A percentile compares a stretch with the other conserved stretches of the same genome.
These are phyloP conservation scores for Eruca vesicaria DNA, from an alignment of 441 rosid species.

Conservation along the genomic window DNA sequence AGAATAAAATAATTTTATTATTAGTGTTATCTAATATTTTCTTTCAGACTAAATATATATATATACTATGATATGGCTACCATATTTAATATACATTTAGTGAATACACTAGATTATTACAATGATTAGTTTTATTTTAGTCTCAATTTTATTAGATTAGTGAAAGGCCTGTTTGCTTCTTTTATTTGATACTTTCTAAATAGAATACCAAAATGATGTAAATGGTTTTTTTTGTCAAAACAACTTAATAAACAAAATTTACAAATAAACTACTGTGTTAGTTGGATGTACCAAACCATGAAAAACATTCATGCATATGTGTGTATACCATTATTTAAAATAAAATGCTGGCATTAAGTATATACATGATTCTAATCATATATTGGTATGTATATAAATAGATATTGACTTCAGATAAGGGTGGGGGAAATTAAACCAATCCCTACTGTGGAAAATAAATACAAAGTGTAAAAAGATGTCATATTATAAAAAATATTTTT, in stretches of 20 bases:
- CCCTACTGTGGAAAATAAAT: constrained; percentile 18
- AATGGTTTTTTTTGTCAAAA: not conserved
- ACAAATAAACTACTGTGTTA: not conserved
- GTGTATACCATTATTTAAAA: not conserved
- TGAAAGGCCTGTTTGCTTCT: not conserved
- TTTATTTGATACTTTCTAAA: not conserved
- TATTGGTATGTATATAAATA: constrained; percentile 33
- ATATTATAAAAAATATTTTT: not conserved
- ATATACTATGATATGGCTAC: not conserved
- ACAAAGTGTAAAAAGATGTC: constrained; percentile 13
- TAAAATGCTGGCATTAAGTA: not conserved
- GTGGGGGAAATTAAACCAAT: constrained; percentile 16
- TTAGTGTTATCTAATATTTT: not conserved
- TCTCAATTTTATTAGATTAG: not conserved
- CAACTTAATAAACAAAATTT: not conserved
- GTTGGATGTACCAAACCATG: not conserved
- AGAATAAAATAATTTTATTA: not conserved
- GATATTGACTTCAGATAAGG: constrained; percentile 52
- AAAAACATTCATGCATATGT: not conserved
- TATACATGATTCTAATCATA: not conserved
- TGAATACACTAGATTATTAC: not conserved
- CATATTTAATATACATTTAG: not conserved
- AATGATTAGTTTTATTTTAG: not conserved
- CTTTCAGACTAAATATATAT: not conserved
- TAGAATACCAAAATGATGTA: not conserved